Base-by-base conservation (phyloP, 2,329 filamentous ascomycete genomes). In the Elsinoe fawcettii region DNA sequence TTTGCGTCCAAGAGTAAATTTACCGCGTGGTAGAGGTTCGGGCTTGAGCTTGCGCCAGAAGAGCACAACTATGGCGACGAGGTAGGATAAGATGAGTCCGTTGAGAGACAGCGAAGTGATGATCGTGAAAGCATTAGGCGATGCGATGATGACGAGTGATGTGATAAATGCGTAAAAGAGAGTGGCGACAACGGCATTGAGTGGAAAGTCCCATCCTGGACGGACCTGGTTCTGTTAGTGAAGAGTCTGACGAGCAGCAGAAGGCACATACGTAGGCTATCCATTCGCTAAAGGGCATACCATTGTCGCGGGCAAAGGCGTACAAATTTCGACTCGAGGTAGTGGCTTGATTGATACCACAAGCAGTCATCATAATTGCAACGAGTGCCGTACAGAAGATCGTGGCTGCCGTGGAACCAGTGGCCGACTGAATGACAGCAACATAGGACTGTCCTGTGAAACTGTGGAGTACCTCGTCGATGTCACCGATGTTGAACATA, bases 281-380 rank as follows among this genome's bases (percentile, higher is more conserved):
- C 66, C 65, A 67, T 2, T 55, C 53, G 23, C 66, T 66, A 59
- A 67, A 71, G 0, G 69, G 70, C 44, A 71, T 57, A 8, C 69
- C 72, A 16, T 70, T 66, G 60, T 74, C 72, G 12, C 72, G 65
- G 2, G 74, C 73, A 58, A 76, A 76, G 0, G 73, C 73, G 58
- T 66, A 76, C 1, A 70, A 63, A 67, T 75, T 72, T 12, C 73
- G 69, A 27, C 54, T 56, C 9, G 54, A 43, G 16, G 54, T 56
- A 27, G 54, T 56, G 8, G 54, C 41, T 27, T 56, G 54, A 18
- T 56, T 66, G 43, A 73, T 65, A 58, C 65, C 63, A 60, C 64
- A 66, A 53, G 64, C 67, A 5, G 62, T 66, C n/a, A 65, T 61
- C 22, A 67, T 63, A 47, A 71, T 53, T 32, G 70, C 66, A 27